Base-by-base conservation (phyloP, 2,329 filamentous ascomycete genomes). In the Aspergillus piperis region DNA sequence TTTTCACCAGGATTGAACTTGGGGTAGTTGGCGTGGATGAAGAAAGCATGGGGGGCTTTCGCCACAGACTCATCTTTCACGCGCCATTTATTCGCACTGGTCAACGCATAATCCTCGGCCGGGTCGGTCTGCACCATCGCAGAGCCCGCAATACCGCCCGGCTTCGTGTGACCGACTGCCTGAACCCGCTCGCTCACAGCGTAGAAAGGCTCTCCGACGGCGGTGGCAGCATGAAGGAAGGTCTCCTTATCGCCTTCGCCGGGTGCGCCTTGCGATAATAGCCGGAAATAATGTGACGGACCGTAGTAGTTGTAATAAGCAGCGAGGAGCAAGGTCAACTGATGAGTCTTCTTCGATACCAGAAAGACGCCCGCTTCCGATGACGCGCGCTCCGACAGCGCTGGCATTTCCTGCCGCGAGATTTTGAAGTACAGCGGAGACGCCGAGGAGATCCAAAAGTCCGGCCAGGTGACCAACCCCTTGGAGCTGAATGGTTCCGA, bases 401-500 rank as follows among this genome's bases (percentile, higher is more conserved):
- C 64, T 0, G 75, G 74, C 4, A 70, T 67, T 13, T 69, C 63
- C 42, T 73, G 70, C 15, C 73, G 73, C 5, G 77, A 77, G 32
- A 81, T 77, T 38, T 73, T 68, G 60, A 73, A 78, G 62, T 77
- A 80, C n/a, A 75, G 68, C 7, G 78, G 78, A 15, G 78, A 78
- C 42, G 73, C 77, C 4, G 78, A 77, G 8, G 78, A 75, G 23
- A 73, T 74, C 76, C 78, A 81, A 61, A 81, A 84, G 67, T 87
- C 85, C 15, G 56, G 84, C 83, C 83, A 87, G 15, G 81, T 79
- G 15, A 87, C 76, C 55, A 86, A 72, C 13, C 85, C 85, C 1
- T 77, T 78, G 2, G 80, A 80, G 5, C 65, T 75, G 70, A 82
- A 87, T 0, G 83, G 82, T 39, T 83, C 79, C 1, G 77, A 73